Evolutionary conservation across 1,284 basidiomycete species (phyloP).

Genomic region (Melampsora larici-populina): DNA sequence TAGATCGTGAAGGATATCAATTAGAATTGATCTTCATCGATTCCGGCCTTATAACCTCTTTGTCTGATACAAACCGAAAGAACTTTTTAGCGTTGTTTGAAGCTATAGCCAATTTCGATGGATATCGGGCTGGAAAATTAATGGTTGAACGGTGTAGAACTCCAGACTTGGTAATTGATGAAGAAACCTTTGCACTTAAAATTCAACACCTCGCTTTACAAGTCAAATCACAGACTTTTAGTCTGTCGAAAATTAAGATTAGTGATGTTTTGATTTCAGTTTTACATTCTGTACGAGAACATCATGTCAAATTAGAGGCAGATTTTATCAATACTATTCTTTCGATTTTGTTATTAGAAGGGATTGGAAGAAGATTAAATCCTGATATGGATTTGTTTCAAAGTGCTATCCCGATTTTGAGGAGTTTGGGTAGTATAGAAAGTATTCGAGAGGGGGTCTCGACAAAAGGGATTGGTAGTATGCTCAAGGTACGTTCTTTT

Average conservation of each 20-base stretch:
- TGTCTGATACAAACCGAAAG: constrained; percentile 72
- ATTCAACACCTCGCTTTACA: constrained; percentile 92
- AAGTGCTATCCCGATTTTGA: constrained; percentile 80
- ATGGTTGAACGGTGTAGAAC: constrained; percentile 95
- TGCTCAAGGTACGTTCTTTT: constrained; percentile 67
- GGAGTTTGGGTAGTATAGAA: constrained; percentile 77
- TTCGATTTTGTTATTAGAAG: constrained; percentile 79
- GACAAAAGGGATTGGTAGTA: constrained; percentile 69
- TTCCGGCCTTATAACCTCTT: constrained; percentile 84
- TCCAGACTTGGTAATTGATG: constrained; percentile 83
- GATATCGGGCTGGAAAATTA: constrained; percentile 85
- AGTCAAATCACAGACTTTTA: constrained; percentile 95
- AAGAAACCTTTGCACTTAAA: constrained; percentile 91
- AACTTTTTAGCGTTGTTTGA: constrained; percentile 97
- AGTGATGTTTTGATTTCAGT: constrained; percentile 88
- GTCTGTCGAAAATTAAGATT: constrained; percentile 90
- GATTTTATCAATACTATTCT: constrained; percentile 69
- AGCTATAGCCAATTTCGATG: constrained; percentile 93
- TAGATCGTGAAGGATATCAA: constrained; percentile 73
- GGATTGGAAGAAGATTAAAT: constrained; percentile 90
- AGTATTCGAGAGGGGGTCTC: constrained; percentile 59
- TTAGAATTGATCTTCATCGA: constrained; percentile 96
- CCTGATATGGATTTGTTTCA: constrained; percentile 89
- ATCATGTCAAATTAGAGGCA: constrained; percentile 98
- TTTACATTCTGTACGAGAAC: constrained; percentile 76